phyloP scores from a whole-genome alignment of 1,284 basidiomycete genomes.

The Heliocybe sulcata region DNA sequence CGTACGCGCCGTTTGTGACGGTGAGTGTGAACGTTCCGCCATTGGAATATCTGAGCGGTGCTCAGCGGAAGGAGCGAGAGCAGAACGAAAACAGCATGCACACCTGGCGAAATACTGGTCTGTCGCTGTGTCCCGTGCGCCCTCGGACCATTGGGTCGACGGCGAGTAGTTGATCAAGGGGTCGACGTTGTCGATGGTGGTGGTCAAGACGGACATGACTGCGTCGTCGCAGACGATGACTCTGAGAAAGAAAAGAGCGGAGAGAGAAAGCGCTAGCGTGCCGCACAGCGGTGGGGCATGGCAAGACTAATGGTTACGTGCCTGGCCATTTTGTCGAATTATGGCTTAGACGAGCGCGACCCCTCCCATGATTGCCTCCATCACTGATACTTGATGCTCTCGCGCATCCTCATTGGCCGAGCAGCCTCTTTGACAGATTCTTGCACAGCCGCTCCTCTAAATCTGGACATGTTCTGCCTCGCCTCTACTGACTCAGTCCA shows the following conservation, averaged over 20 bases:
- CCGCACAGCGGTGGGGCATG: background rate
- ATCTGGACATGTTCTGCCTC: no score
- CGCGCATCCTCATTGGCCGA: no score
- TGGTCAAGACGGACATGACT: conserved; percentile 27
- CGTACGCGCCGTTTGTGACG: conserved; percentile 15
- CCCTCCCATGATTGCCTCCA: no score
- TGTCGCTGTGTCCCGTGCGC: conserved; percentile 10
- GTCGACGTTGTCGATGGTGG: conserved; percentile 32
- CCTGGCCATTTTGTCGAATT: background rate
- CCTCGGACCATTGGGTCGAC: conserved; percentile 20
- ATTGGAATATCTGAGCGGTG: conserved; percentile 21
- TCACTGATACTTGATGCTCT: no score
- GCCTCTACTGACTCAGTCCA: no score
- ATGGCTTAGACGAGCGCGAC: no score
- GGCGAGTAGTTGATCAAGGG: conserved; percentile 28
- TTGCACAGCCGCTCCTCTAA: no score
- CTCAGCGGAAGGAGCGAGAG: background rate
- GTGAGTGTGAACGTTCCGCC: conserved; percentile 25
- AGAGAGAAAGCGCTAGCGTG: no score
- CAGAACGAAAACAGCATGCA: conserved; percentile 3
- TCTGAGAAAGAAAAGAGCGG: background rate
- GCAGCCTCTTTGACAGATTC: no score
- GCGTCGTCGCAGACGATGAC: background rate
- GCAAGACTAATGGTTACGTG: background rate
- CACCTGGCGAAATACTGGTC: conserved; percentile 17